Evolutionary conservation across 331 rosid species (phyloP).

Genomic region (Prunus yedoensis): DNA sequence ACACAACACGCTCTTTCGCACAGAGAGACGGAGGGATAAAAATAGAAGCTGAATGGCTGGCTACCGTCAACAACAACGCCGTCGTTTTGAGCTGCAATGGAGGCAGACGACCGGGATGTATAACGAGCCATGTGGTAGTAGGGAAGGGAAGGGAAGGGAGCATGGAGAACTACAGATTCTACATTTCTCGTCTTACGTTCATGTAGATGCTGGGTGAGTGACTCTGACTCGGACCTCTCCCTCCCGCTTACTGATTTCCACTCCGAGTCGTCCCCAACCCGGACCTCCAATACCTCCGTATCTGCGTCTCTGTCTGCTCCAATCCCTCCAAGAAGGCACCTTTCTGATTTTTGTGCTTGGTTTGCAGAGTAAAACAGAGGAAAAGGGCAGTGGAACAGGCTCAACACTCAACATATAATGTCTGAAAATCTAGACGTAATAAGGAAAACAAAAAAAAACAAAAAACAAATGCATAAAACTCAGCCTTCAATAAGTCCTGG

Average conservation of each 20-base stretch:
- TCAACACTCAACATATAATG: too few species aligned
- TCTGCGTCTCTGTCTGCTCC: constrained; percentile 30
- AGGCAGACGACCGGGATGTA: constrained; percentile 12
- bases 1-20: too few species aligned
- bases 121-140: neutral
- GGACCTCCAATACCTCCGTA: constrained; percentile 21
- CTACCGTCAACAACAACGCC: neutral
- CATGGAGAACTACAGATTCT: constrained; percentile 40
- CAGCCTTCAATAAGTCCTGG: neutral
- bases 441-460: neutral
- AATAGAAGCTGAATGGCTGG: neutral
- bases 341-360: neutral
- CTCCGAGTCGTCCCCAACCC: constrained; percentile 33
- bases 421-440: neutral
- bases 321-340: constrained; percentile 30
- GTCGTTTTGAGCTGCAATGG: neutral
- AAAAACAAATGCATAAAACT: neutral
- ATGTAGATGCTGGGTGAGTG: constrained; percentile 48
- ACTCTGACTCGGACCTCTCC: constrained; percentile 26
- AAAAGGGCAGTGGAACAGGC: neutral
- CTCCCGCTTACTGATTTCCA: constrained; percentile 35
- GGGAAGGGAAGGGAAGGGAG: neutral
- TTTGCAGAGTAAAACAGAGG: neutral
- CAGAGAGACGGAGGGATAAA: neutral
- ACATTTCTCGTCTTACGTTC: constrained; percentile 26